Percentiles rank a stretch among this genome's conserved stretches.
These are phyloP conservation scores for Aspergillus biplanus DNA, from an alignment of 495 filamentous ascomycete genomes.

Conservation along the genomic window DNA sequence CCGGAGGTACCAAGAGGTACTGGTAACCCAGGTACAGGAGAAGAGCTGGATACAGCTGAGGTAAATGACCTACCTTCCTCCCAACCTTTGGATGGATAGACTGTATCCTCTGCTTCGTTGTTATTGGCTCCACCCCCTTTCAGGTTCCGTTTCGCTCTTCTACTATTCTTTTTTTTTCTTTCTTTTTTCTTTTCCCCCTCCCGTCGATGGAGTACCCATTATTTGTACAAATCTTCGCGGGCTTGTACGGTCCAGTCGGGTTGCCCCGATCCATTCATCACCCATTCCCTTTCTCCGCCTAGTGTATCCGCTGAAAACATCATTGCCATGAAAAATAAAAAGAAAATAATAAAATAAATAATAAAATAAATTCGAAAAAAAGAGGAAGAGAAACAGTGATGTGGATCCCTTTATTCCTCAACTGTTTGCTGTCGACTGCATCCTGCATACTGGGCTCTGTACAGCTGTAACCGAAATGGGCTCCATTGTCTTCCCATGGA, in stretches of 20 bases:
- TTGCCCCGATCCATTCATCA: slow-evolving; percentile 37
- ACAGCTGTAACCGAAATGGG: slow-evolving; percentile 51
- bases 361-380: slow-evolving; percentile 19
- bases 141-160: slow-evolving; percentile 29
- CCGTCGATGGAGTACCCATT: slow-evolving; percentile 23
- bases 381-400: slow-evolving; percentile 15
- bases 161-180: slow-evolving; percentile 20
- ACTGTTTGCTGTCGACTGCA: slow-evolving; percentile 48
- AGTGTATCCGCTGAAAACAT: slow-evolving; percentile 28
- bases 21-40: slow-evolving; percentile 7
- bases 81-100: slow-evolving; percentile 10
- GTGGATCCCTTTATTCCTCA: slow-evolving; percentile 29
- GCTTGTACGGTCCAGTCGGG: slow-evolving; percentile 31
- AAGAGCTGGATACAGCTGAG: neutral
- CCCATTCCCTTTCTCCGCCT: slow-evolving; percentile 23
- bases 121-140: slow-evolving; percentile 40
- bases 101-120: slow-evolving; percentile 18
- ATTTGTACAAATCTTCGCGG: slow-evolving; percentile 19
- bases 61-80: slow-evolving; percentile 15
- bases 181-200: slow-evolving; percentile 23
- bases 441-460: slow-evolving; percentile 38
- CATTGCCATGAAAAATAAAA: slow-evolving; percentile 25
- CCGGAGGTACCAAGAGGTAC: slow-evolving; percentile 20
- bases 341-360: slow-evolving; percentile 24
- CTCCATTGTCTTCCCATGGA: slow-evolving; percentile 28